phyloP scores from a whole-genome alignment of 73 alveolate genomes.

The Paramecium biaurelia region DNA sequence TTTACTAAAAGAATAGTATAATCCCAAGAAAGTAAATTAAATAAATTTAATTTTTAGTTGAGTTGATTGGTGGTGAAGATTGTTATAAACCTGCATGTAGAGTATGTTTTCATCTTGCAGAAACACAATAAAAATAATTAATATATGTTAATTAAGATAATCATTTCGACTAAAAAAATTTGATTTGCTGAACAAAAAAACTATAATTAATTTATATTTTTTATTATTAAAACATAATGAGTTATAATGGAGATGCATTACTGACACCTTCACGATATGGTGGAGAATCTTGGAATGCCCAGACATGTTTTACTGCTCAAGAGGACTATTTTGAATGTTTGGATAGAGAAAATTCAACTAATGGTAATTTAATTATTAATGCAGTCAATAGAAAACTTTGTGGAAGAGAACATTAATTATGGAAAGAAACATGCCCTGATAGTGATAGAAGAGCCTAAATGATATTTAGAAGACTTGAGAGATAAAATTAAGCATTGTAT shows the following conservation, averaged over 20 bases:
- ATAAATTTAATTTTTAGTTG: conserved; percentile 35
- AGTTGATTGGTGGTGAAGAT: conserved; percentile 95
- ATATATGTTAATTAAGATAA: background rate
- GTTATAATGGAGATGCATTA: background rate
- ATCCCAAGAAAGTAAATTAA: conserved; percentile 57
- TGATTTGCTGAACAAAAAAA: background rate
- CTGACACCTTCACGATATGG: background rate
- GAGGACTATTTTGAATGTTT: background rate
- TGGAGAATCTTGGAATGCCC: background rate
- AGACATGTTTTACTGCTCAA: background rate
- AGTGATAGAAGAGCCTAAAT: conserved; percentile 4
- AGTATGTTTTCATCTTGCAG: conserved; percentile 74
- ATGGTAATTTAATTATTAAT: background rate
- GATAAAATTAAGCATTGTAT: background rate
- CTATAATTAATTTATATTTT: background rate
- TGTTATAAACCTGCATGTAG: conserved; percentile 96
- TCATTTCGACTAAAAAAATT: background rate
- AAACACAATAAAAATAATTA: background rate
- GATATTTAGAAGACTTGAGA: background rate
- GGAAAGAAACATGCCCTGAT: background rate
- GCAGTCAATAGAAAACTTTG: conserved; percentile 13
- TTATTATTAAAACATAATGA: background rate
- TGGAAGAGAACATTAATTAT: background rate
- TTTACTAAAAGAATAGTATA: conserved; percentile 83
- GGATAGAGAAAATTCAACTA: conserved; percentile 16